phyloP scores from a whole-genome alignment of 768 basidiomycete genomes.

The Aureoboletus auriporus region DNA sequence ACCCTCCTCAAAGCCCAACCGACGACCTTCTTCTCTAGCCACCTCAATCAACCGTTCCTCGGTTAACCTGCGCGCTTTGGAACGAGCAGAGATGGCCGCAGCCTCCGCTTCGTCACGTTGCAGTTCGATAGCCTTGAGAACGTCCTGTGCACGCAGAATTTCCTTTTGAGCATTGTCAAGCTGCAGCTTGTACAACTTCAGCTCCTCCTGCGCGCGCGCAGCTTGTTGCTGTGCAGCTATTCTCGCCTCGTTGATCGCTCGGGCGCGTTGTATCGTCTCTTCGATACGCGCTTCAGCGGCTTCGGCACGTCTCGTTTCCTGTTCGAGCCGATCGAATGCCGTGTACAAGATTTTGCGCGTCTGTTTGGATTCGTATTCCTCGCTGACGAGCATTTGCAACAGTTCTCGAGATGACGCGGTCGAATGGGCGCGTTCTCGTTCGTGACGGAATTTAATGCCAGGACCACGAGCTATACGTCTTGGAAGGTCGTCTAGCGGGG shows the following conservation, averaged over 20 bases:
- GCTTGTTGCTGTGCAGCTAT: slow-evolving; percentile 28
- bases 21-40: slow-evolving; percentile 53
- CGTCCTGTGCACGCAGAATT: slow-evolving; percentile 50
- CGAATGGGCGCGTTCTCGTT: slow-evolving; percentile 33
- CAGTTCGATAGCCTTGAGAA: slow-evolving; percentile 44
- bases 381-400: slow-evolving; percentile 33
- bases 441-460: slow-evolving; percentile 28
- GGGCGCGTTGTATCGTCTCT: slow-evolving; percentile 26
- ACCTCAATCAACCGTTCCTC: slow-evolving; percentile 44
- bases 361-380: slow-evolving; percentile 39
- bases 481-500: not conserved
- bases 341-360: slow-evolving; percentile 35
- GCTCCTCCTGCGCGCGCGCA: slow-evolving; percentile 40
- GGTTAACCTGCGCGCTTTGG: slow-evolving; percentile 40
- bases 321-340: slow-evolving; percentile 36
- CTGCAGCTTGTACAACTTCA: slow-evolving; percentile 55
- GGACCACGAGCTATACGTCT: slow-evolving; percentile 26
- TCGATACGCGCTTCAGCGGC: slow-evolving; percentile 32
- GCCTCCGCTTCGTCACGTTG: slow-evolving; percentile 49
- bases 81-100: slow-evolving; percentile 42
- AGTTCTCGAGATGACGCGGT: slow-evolving; percentile 27
- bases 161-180: slow-evolving; percentile 57
- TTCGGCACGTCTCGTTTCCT: slow-evolving; percentile 34
- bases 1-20: slow-evolving; percentile 51
- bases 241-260: slow-evolving; percentile 31